A percentile compares a stretch with the other conserved stretches of the same genome.
These are phyloP conservation scores for Paraglomus occultum DNA, from an alignment of 192 early-diverging fungal species.

Conservation along the genomic window DNA sequence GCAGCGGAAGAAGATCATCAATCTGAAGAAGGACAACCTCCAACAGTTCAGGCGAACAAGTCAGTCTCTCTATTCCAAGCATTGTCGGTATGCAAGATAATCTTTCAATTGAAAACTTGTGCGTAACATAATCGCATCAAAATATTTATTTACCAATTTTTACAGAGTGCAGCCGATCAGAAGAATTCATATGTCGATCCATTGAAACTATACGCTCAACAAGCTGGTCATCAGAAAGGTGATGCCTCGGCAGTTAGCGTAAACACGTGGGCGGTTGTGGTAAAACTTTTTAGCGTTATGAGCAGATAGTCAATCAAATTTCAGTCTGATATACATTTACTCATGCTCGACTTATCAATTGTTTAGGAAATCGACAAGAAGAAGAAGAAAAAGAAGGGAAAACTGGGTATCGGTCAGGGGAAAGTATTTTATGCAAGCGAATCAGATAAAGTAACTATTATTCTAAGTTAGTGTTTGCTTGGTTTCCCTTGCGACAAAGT, in stretches of 20 bases:
- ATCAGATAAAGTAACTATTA: slow-evolving; percentile 48
- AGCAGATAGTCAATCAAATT: slow-evolving; percentile 20
- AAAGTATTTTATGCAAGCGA: slow-evolving; percentile 63
- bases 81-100: slow-evolving; percentile 29
- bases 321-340: background rate
- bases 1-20: slow-evolving; percentile 26
- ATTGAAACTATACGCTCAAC: slow-evolving; percentile 32
- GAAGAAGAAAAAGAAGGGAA: slow-evolving; percentile 68
- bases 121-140: slow-evolving; percentile 31
- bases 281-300: slow-evolving; percentile 28
- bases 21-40: slow-evolving; percentile 20
- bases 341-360: background rate
- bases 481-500: background rate
- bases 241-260: slow-evolving; percentile 34
- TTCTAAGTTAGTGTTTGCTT: slow-evolving; percentile 13
- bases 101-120: slow-evolving; percentile 2
- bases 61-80: slow-evolving; percentile 18
- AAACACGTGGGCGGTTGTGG: slow-evolving; percentile 50
- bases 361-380: slow-evolving; percentile 59
- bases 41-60: background rate
- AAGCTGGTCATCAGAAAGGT: slow-evolving; percentile 18
- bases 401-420: slow-evolving; percentile 60
- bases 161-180: slow-evolving; percentile 1
- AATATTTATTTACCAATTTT: background rate
- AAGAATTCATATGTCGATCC: slow-evolving; percentile 29